Evolutionary conservation across 2,329 filamentous ascomycete species (phyloP).

Genomic region (Alternaria metachromatica): DNA sequence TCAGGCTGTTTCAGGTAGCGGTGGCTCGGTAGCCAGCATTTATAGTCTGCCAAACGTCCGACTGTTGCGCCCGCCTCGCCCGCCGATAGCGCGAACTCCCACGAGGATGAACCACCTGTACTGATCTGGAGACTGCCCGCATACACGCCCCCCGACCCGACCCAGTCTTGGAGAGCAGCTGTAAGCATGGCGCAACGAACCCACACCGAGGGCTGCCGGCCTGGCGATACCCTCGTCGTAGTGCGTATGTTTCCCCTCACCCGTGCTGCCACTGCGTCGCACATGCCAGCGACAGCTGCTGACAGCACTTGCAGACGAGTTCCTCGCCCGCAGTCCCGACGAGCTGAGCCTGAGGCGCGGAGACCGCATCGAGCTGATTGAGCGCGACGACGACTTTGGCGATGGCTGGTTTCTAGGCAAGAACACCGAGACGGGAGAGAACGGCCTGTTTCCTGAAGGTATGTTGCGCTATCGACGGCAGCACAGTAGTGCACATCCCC

Average conservation of each 20-base stretch:
- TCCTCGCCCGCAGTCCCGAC: constrained; percentile 87
- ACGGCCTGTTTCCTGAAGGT: constrained; percentile 85
- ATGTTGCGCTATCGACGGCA: constrained; percentile 34
- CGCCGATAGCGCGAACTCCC: constrained; percentile 16
- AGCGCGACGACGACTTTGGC: constrained; percentile 86
- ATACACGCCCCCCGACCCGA: constrained; percentile 3
- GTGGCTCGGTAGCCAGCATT: constrained; percentile 5
- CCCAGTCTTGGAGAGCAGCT: constrained; percentile 6
- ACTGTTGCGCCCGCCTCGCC: constrained; percentile 15
- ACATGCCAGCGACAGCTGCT: constrained; percentile 1
- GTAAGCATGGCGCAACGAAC: constrained; percentile 41
- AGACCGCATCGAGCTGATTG: constrained; percentile 81
- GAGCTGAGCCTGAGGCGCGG: constrained; percentile 88
- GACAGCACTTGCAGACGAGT: constrained; percentile 72
- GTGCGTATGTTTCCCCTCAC: constrained; percentile 66
- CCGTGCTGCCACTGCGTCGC: neutral
- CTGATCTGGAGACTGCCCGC: constrained; percentile 24
- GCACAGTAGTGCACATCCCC: neutral
- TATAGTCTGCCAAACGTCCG: neutral
- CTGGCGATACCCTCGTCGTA: constrained; percentile 72
- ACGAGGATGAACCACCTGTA: constrained; percentile 16
- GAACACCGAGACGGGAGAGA: constrained; percentile 75
- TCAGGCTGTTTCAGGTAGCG: neutral
- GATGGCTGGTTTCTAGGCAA: constrained; percentile 85
- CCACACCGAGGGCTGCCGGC: constrained; percentile 59